Percentiles rank a stretch among this genome's conserved stretches.
These are phyloP conservation scores for Aciculosporium take DNA, from an alignment of 2,329 filamentous ascomycete genomes.

Conservation along the genomic window DNA sequence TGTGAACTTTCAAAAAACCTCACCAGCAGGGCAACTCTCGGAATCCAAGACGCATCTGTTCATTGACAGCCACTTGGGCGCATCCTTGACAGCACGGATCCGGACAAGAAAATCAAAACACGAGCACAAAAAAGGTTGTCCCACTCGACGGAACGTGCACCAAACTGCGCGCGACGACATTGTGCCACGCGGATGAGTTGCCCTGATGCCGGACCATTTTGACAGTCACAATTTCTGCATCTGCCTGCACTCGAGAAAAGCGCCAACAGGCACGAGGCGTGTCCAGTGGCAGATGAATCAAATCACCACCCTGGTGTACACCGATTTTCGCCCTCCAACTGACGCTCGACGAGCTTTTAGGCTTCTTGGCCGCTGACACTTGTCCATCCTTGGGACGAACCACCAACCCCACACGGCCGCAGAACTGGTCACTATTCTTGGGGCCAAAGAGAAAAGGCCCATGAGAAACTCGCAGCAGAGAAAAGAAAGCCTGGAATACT, in stretches of 20 bases:
- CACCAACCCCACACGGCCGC: constrained; percentile 27
- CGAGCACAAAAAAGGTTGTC: too few species aligned
- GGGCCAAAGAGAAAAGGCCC: constrained; percentile 2
- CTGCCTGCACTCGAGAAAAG: constrained; percentile 3
- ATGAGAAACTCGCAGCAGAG: neutral
- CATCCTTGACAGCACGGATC: too few species aligned
- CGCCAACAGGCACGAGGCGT: neutral
- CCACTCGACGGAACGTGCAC: too few species aligned
- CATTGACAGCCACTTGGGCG: too few species aligned
- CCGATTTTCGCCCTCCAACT: constrained; percentile 18
- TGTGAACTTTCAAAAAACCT: too few species aligned
- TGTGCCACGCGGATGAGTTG: constrained; percentile 1
- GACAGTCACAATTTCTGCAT: constrained; percentile 5
- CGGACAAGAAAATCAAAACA: too few species aligned
- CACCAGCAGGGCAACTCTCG: too few species aligned
- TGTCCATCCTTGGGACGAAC: constrained; percentile 24
- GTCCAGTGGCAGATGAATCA: constrained; percentile 8
- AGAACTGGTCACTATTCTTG: constrained; percentile 21
- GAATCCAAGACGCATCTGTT: too few species aligned
- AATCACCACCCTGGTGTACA: constrained; percentile 22
- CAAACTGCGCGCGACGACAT: neutral
- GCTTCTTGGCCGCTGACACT: constrained; percentile 21
- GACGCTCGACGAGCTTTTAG: constrained; percentile 11
- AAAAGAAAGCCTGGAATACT: constrained; percentile 2
- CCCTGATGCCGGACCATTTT: neutral